Percentiles rank a stretch among this genome's conserved stretches.
Conservation (phyloP, 2,329 filamentous ascomycete species). For the Aphanocladium album region DNA sequence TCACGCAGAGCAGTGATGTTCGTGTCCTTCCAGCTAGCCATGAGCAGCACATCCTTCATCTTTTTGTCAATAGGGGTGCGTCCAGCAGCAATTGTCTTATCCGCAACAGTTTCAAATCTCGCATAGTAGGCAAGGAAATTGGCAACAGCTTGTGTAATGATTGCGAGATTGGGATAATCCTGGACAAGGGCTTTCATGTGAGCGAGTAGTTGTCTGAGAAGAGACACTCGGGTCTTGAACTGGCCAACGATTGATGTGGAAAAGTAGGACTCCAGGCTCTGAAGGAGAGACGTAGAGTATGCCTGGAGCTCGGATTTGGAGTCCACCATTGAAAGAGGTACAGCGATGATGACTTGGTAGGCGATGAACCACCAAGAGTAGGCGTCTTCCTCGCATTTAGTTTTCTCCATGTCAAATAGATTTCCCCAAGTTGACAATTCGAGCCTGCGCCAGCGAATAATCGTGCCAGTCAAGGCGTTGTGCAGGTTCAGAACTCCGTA, state of each 20-base stretch:
- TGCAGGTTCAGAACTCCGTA: constrained; percentile 67
- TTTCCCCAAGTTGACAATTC: constrained; percentile 90
- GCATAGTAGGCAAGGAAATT: constrained; percentile 75
- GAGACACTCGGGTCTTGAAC: constrained; percentile 63
- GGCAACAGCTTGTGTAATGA: constrained; percentile 59
- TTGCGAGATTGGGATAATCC: constrained; percentile 53
- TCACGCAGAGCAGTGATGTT: constrained; percentile 87
- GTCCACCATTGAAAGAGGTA: constrained; percentile 61
- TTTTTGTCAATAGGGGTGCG: constrained; percentile 77
- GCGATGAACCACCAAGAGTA: constrained; percentile 95
- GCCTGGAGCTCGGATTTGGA: constrained; percentile 52
- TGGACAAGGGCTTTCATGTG: constrained; percentile 59
- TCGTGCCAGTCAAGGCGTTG: constrained; percentile 70
- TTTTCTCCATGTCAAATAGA: constrained; percentile 77
- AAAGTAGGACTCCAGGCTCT: constrained; percentile 75
- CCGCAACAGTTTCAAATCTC: constrained; percentile 63
- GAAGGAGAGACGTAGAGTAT: constrained; percentile 66
- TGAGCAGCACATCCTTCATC: constrained; percentile 85
- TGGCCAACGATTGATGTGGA: constrained; percentile 75
- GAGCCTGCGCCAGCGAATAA: constrained; percentile 84
- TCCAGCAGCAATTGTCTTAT: constrained; percentile 61
- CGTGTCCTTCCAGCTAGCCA: constrained; percentile 97
- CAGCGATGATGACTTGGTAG: constrained; percentile 81
- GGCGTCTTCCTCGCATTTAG: constrained; percentile 71
- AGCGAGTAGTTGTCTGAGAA: constrained; percentile 60